Evolutionary conservation across 768 basidiomycete species (phyloP), one percentile per base, ranked within the genome.

Genomic region (Steccherinum ochraceum): DNA sequence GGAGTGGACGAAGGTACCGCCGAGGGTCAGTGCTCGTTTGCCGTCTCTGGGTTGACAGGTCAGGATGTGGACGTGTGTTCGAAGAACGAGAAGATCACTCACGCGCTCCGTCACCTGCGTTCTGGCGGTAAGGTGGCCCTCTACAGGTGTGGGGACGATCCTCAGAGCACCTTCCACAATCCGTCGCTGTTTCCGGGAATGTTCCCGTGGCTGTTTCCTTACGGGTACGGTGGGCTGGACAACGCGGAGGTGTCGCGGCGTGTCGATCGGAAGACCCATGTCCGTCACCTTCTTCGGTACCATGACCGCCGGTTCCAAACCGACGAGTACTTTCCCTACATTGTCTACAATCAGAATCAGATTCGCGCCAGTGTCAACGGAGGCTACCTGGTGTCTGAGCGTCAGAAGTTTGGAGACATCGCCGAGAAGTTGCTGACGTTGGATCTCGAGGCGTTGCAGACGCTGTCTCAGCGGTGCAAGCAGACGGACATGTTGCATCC

Each of bases 311-410:
- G 65, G 0, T 75, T 75, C 57, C 74, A 74, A 51, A 52, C 19
- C 1, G 71, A 74, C 49, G 10, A 56, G 1, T 51, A 63, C 18
- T 75, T 73, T 52, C 60, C 69, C 1, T 66, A 73, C 25, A 51
- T 71, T 21, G 69, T 63, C 0, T 73, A 73, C 49, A 73, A 67
- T 46, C 67, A 73, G 44, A 52, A 67, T 21, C 74, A 74, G 48
- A 64, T 73, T 2, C 68, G 62, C 41, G 51, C 48, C 1, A 57
- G 63, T 2, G 55, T 62, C 0, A 58, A 49, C 0, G 64, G 61
- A 3, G 61, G 69, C 3, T 70, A 58, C 45, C 40, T 64, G 19
- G 40, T 63, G 10, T 50, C 56, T 12, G 54, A 58, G 12, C 52
- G 48, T 12, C 21, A 46, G 2, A 56, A 61, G 44, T 64, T 61